Conservation (phyloP, 495 filamentous ascomycete species). For the Filosporella fistucella region DNA sequence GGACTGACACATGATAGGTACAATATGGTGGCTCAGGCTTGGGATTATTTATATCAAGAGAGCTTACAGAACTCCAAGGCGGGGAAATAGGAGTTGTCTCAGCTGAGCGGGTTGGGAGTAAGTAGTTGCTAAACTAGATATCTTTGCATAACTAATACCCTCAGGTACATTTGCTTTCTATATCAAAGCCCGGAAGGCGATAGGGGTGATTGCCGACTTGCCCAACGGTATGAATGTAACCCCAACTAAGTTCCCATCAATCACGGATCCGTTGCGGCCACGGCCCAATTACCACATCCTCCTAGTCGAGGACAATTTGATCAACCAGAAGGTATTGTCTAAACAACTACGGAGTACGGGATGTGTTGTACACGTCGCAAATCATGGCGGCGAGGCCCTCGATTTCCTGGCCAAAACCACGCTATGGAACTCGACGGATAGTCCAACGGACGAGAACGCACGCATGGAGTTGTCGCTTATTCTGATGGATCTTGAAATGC, state of each 20-base stretch:
- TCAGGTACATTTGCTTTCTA: conserved; percentile 74
- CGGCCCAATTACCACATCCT: conserved; percentile 39
- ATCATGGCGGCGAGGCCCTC: conserved; percentile 75
- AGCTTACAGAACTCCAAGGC: conserved; percentile 75
- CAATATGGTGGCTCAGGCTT: conserved; percentile 81
- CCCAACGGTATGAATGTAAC: background rate
- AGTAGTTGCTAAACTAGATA: background rate
- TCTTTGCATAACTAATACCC: background rate
- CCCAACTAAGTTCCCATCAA: background rate
- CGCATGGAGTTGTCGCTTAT: conserved; percentile 55
- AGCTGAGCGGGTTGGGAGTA: conserved; percentile 61
- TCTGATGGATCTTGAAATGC: conserved; percentile 92
- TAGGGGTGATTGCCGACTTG: background rate
- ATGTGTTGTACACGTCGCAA: conserved; percentile 66
- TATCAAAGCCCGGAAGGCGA: conserved; percentile 35
- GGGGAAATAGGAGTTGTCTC: conserved; percentile 81
- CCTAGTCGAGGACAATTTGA: conserved; percentile 80
- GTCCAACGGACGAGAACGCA: conserved; percentile 14
- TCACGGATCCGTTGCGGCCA: background rate
- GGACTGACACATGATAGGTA: conserved; percentile 3
- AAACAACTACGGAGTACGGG: conserved; percentile 67
- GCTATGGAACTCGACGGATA: conserved; percentile 3
- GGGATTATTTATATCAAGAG: conserved; percentile 75
- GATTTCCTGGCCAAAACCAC: conserved; percentile 27
- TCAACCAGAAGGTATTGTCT: conserved; percentile 65